Evolutionary conservation across 164 flowering plant genomes (phyloP), one percentile per base, ranked within the genome.

Genomic region (Macadamia tetraphylla): DNA sequence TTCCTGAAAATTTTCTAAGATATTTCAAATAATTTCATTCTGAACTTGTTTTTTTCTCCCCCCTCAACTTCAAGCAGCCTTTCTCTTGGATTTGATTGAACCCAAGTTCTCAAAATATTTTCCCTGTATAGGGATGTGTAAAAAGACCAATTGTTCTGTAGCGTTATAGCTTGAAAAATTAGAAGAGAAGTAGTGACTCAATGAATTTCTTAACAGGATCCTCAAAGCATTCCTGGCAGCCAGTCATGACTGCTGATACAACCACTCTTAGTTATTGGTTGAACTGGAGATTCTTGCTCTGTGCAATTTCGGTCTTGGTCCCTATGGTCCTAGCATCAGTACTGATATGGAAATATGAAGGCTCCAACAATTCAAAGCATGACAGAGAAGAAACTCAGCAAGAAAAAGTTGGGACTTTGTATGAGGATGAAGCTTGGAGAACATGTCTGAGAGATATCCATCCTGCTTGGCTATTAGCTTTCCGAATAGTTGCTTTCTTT

Each of bases 391-490:
- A 80, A 23, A 65, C 44, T 42, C 70, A 67, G 63, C 57, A 71
- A 70, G 84, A 76, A 46, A 35, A 60, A 23, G 70, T 63, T 31
- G 86, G 85, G 57, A 3, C 74, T 49, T 74, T 94, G 71, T 86
- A 85, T 62, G 88, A 82, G 48, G 92, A 91, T 72, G 96, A 94
- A 67, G 81, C 86, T 64, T 94, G 97, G 98, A 83, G 63, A 72
- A 92, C 98, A 12, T 90, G 96, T 73, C 70, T 94, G 17, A 83
- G 73, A 77, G 80, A 81, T 67, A 79, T 94, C 30, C 96, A 90
- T 76, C 98, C 98, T 58, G 95, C 80, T 71, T 94, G 96, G 95
- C 76, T 94, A 7, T 79, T 92, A 63, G 85, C 72, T 23, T 94
- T 77, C 62, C 83, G 98, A 51, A 57, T 88, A 32, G n/a, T 84